Evolutionary conservation across 306 rosid genomes (phyloP), one percentile per base, ranked within the genome.

Genomic region (Sicyos baderoa): DNA sequence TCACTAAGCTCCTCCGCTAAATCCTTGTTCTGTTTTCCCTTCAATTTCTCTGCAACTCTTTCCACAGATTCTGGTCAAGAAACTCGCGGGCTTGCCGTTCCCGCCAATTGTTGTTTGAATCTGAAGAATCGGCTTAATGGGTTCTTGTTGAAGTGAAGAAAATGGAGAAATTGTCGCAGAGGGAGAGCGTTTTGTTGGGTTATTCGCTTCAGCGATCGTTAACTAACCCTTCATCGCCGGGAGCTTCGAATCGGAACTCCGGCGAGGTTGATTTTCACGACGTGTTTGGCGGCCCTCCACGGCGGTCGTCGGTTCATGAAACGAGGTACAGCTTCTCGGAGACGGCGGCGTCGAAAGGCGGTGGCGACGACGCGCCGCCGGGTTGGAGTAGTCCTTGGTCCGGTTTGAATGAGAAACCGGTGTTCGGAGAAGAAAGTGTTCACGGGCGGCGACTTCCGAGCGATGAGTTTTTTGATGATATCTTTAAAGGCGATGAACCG

Each of bases 211-310:
- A 65, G 45, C 76, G 80, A 48, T n/a, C 84, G 4, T 74, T 73
- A 37, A 73, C 78, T 8, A 76, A 68, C 70, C 65, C 74, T 17
- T 74, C 84, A 73, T 65, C 82, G 9, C 44, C 81, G 5, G 58
- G 42, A 6, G 71, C 79, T 6, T 70, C 89, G 3, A 22, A 27
- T 71, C 76, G 82, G 51, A 76, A 70, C 54, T 80, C 86, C 3
- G 69, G 42, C 4, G 97, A 86, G 21, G 78, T 86, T 18, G 99
- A 94, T 79, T 94, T 94, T 52, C 65, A 78, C 56, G 99, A 88
- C 49, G 97, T 94, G 54, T 94, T 90, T 18, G 95, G 99, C 0
- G 99, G 99, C 0, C 99, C 99, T 2, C 99, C 97, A 71, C 78
- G 87, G 74, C 77, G 90, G 54, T 81, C 87, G 4, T 88, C 96